Base-by-base conservation (phyloP, 192 early-diverging fungal genomes). In the Backusella mclennaniae region DNA sequence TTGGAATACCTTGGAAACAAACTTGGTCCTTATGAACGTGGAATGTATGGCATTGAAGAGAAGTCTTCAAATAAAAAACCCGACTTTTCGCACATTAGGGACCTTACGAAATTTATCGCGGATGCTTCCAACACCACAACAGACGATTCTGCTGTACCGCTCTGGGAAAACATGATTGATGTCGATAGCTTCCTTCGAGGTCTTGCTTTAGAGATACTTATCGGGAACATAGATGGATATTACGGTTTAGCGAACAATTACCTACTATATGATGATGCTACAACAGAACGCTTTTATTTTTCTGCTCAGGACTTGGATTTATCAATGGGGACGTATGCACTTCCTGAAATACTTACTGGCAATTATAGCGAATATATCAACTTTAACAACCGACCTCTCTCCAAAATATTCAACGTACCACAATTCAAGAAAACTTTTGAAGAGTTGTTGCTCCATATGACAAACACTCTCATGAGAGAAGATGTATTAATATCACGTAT, bases 131-230 rank as follows among this genome's bases (percentile, higher is more conserved):
- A 19, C 0, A 56, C 31, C 19, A n/a, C 33, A n/a, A 21, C 44
- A 2, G n/a, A 73, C 23, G 23, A 69, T 41, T 69, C 68, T 4
- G 71, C 36, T 11, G 71, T 38, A 19, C 19, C 44, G 0, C 31
- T 73, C 5, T 73, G 46, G 71, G 46, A 56, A 73, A 33, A 59
- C 15, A 53, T 17, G 12, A 53, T 73, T 0, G n/a, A 73, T 2
- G 49, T 67, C 42, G n/a, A 76, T 31, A 41, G 46, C 36, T 42
- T 79, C 71, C 69, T 76, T 69, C 26, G 82, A 12, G 68, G 77
- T 6, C 17, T 79, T 53, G 74, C 67, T 6, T 3, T 79, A 19
- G 78, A 79, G 29, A 36, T 76, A 0, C 8, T 75, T 31, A 11
- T 42, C 14, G 69, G 69, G 2, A 59, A 70, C 7, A 3, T 23